Conservation (phyloP, 1,284 basidiomycete species). For the Nidula niveotomentosa region DNA sequence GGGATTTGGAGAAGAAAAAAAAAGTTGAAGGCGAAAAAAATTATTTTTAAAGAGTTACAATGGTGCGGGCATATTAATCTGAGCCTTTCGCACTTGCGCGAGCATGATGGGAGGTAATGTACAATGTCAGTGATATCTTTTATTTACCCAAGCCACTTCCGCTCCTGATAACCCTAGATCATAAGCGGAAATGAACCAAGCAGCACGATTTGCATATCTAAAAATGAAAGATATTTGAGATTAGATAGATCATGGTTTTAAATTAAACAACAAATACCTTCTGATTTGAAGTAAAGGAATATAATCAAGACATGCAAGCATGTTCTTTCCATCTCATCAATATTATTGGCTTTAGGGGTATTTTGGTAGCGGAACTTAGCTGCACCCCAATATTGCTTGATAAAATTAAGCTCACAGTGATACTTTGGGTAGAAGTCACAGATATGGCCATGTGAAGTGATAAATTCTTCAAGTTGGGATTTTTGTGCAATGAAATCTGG, state of each 20-base stretch:
- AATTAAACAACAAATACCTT: too few relatives aligned
- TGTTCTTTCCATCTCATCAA: constrained; percentile 17
- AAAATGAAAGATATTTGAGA: too few relatives aligned
- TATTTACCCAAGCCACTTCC: background rate
- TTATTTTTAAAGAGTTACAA: too few relatives aligned
- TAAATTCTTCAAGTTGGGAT: background rate
- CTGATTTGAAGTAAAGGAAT: background rate
- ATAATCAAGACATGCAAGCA: too few relatives aligned
- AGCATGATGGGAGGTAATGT: background rate
- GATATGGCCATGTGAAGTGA: background rate
- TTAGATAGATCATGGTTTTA: too few relatives aligned
- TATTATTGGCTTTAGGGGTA: constrained; percentile 10
- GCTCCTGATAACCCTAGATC: too few relatives aligned
- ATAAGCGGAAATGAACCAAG: background rate
- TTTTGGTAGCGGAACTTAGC: constrained; percentile 17
- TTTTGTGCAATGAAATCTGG: background rate
- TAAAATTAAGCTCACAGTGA: constrained; percentile 26
- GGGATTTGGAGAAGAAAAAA: too few relatives aligned
- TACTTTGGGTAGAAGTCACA: constrained; percentile 7
- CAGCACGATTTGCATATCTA: background rate
- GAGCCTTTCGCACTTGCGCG: too few relatives aligned
- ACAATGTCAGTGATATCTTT: background rate
- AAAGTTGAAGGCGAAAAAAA: too few relatives aligned
- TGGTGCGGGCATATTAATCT: too few relatives aligned
- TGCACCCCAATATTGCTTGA: constrained; percentile 24